Evolutionary conservation across 2,329 filamentous ascomycete genomes (phyloP), one percentile per base, ranked within the genome.

Genomic region (Trichoderma semiorbis): DNA sequence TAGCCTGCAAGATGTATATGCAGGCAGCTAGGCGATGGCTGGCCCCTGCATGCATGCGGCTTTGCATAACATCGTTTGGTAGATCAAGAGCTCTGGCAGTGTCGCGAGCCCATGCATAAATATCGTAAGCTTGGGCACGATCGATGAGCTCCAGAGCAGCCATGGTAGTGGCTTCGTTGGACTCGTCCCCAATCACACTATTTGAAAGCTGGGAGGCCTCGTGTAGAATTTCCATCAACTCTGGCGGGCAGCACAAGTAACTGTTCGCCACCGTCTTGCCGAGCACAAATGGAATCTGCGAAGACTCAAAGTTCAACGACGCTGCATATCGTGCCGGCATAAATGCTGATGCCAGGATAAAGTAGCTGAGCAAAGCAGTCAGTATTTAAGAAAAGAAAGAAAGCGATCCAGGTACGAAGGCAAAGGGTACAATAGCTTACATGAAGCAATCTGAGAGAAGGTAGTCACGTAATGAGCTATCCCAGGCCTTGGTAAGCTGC

Each of bases 391-490:
- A 14, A 3, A 18, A 2, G 2, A 50, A 36, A 18, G 2, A 28
- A 36, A 16, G 10, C 5, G 6, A 26, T 18, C n/a, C 11, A 16
- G 39, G 7, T 21, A 16, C 18, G 26, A 8, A 36, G 1, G 26
- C 14, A 32, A 34, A 39, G 1, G 16, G 53, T 24, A 72, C 39
- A 28, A 10, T 24, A 21, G 77, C 81, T 75, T 73, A 84, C 76
- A 84, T 83, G 68, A 86, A 83, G 74, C 83, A 86, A 73, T 86
- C 85, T 0, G 84, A 85, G 26, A 85, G 77, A 71, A 86, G 80
- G 73, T 84, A 83, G 72, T 86, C 82, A 43, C 84, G 77, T 62
- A 85, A 73, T 0, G 80, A 77, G 61, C 80, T 78, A 58, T 83
- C 79, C 5, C 79, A 75, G 7, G 77, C 75, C 16, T 78, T 75